Conservation (phyloP, 495 filamentous ascomycete genomes). For the Talaromyces wortmannii region DNA sequence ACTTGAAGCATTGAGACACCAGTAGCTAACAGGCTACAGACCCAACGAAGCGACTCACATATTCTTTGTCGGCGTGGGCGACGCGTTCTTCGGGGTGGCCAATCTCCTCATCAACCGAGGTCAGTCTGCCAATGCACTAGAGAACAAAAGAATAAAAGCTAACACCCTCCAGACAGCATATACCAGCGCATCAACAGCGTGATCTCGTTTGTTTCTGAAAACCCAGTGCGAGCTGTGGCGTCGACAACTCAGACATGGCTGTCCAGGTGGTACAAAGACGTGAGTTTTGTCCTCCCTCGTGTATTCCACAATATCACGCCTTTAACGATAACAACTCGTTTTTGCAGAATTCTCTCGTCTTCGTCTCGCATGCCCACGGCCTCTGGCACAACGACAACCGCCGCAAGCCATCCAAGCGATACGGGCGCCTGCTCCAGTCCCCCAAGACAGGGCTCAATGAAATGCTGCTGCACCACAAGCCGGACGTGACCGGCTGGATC, state of each 20-base stretch:
- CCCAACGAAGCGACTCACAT: slow-evolving; percentile 61
- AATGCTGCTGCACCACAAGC: slow-evolving; percentile 56
- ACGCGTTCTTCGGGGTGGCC: slow-evolving; percentile 62
- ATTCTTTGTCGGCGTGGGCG: slow-evolving; percentile 78
- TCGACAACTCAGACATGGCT: slow-evolving; percentile 57
- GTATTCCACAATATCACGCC: not conserved
- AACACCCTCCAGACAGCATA: slow-evolving; percentile 24
- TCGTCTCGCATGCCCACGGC: slow-evolving; percentile 62
- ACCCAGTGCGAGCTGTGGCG: slow-evolving; percentile 51
- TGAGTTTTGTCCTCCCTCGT: slow-evolving; percentile 16
- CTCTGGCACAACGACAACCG: slow-evolving; percentile 57
- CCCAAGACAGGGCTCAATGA: slow-evolving; percentile 45
- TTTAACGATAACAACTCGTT: too few relatives aligned
- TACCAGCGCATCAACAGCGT: slow-evolving; percentile 50
- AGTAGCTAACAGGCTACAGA: slow-evolving; percentile 20
- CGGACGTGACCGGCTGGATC: slow-evolving; percentile 51
- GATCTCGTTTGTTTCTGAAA: slow-evolving; percentile 44
- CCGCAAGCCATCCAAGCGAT: slow-evolving; percentile 60
- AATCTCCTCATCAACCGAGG: slow-evolving; percentile 63
- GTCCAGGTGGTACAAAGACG: slow-evolving; percentile 63
- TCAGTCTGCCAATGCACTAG: slow-evolving; percentile 17
- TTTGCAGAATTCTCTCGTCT: slow-evolving; percentile 58
- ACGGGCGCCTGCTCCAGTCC: slow-evolving; percentile 54
- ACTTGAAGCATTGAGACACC: not conserved
- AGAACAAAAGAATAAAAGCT: not conserved